These are phyloP conservation scores for Penicillium coffeae DNA, from an alignment of 495 filamentous ascomycete species.

Conservation along the genomic window DNA sequence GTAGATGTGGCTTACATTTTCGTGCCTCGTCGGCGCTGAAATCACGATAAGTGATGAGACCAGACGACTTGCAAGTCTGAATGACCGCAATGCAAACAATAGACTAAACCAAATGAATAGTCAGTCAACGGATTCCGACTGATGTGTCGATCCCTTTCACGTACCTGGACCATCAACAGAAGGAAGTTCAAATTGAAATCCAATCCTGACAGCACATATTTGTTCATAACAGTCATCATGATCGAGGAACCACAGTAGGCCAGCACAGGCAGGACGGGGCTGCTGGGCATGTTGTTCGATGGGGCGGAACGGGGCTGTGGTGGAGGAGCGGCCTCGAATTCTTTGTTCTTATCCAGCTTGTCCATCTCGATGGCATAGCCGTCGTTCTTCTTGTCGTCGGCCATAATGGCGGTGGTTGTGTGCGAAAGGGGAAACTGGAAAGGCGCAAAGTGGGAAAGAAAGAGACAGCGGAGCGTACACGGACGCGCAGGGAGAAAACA, in stretches of 20 bases:
- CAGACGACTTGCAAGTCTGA: conserved; percentile 72
- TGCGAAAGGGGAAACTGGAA: background rate
- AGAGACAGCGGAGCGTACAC: conserved; percentile 13
- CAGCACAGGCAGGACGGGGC: conserved; percentile 73
- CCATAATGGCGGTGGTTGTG: conserved; percentile 44
- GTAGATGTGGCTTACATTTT: conserved; percentile 82
- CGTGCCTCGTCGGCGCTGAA: conserved; percentile 87
- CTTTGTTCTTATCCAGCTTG: conserved; percentile 56
- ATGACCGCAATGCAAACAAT: conserved; percentile 90
- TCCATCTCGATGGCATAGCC: conserved; percentile 72
- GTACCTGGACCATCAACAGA: conserved; percentile 86
- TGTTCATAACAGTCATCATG: conserved; percentile 98
- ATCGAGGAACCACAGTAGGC: conserved; percentile 94
- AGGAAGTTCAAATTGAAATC: conserved; percentile 98
- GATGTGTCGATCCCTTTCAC: conserved; percentile 14
- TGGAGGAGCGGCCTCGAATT: conserved; percentile 45
- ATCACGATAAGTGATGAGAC: conserved; percentile 84
- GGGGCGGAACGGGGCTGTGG: conserved; percentile 35
- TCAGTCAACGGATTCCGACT: background rate
- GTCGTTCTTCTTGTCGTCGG: conserved; percentile 83
- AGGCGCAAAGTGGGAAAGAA: conserved; percentile 3
- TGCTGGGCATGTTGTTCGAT: conserved; percentile 53
- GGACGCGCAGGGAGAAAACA: conserved; percentile 12
- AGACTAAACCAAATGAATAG: too few species aligned
- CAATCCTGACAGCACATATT: conserved; percentile 88